phyloP scores from a whole-genome alignment of 2,329 filamentous ascomycete genomes.

The Aspergillus caelatus region DNA sequence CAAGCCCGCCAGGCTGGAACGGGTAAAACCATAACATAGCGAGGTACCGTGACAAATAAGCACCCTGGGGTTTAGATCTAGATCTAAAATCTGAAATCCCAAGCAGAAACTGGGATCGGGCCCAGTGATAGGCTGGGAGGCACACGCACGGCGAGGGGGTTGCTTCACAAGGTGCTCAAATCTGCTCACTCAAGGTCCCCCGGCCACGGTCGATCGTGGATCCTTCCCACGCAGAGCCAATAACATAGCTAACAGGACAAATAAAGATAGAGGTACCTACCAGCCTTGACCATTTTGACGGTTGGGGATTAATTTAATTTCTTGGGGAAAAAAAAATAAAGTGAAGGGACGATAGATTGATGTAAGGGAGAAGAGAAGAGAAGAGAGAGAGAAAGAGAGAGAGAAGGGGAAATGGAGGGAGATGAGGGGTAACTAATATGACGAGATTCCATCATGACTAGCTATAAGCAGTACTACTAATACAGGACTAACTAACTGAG shows the following conservation, averaged over 20 bases:
- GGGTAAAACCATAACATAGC: slow-evolving; percentile 9
- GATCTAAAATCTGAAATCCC: slow-evolving; percentile 1
- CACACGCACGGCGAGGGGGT: slow-evolving; percentile 9
- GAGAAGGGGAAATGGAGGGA: slow-evolving; percentile 25
- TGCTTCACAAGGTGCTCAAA: slow-evolving; percentile 46
- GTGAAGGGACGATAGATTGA: slow-evolving; percentile 12
- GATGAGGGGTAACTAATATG: slow-evolving; percentile 13
- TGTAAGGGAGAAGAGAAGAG: slow-evolving; percentile 17
- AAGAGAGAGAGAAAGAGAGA: slow-evolving; percentile 23
- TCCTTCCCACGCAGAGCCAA: slow-evolving; percentile 18
- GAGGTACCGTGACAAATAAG: neutral
- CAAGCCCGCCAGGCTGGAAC: slow-evolving; percentile 7
- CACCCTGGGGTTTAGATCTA: slow-evolving; percentile 9
- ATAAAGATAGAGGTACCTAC: slow-evolving; percentile 58
- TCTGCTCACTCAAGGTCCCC: slow-evolving; percentile 44
- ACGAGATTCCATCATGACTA: neutral
- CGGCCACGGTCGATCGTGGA: slow-evolving; percentile 34
- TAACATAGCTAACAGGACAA: slow-evolving; percentile 24
- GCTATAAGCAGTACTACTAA: neutral
- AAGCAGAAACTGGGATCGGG: slow-evolving; percentile 3
- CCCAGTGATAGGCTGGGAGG: slow-evolving; percentile 33
- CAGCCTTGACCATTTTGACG: slow-evolving; percentile 98
- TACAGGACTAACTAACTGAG: neutral
- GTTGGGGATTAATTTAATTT: slow-evolving; percentile 42
- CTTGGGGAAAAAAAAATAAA: slow-evolving; percentile 16